These are phyloP conservation scores for Macaranga tanarius DNA, from an alignment of 441 rosid species.

Conservation along the genomic window DNA sequence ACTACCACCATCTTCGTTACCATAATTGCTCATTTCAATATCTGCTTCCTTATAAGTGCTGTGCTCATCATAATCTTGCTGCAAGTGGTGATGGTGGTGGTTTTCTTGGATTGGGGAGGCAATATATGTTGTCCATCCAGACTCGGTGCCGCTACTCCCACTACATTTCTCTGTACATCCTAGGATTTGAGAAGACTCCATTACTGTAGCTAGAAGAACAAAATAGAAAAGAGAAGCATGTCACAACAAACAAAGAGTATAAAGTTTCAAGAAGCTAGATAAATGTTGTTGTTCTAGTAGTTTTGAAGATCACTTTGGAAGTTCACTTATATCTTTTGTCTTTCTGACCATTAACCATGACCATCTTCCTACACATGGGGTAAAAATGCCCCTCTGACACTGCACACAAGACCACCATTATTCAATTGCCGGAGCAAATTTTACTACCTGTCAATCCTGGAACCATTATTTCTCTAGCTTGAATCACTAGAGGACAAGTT, in stretches of 20 bases:
- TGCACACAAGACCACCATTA: constrained; percentile 35
- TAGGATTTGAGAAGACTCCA: constrained; percentile 53
- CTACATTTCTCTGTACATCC: constrained; percentile 47
- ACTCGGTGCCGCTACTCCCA: constrained; percentile 60
- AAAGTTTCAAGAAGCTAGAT: constrained; percentile 14
- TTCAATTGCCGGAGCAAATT: constrained; percentile 40
- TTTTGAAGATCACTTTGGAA: constrained; percentile 30
- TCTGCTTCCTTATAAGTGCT: constrained; percentile 23
- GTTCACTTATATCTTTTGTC: constrained; percentile 31
- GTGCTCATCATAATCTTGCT: constrained; percentile 20
- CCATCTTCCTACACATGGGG: constrained; percentile 23
- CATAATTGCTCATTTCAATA: constrained; percentile 22
- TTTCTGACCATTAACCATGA: constrained; percentile 24
- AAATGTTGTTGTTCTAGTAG: constrained; percentile 3
- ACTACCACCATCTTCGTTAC: constrained; percentile 21
- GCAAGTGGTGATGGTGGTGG: background rate
- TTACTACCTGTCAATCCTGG: constrained; percentile 54
- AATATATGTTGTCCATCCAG: constrained; percentile 88
- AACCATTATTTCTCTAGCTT: constrained; percentile 48
- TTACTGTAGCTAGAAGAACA: constrained; percentile 30
- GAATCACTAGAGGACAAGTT: constrained; percentile 54
- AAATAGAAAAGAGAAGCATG: constrained; percentile 21
- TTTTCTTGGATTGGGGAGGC: constrained; percentile 48
- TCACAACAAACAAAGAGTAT: constrained; percentile 21
- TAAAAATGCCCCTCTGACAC: constrained; percentile 26